These are phyloP conservation scores for Aurinia saxatilis DNA, from an alignment of 345 rosid genomes.

Conservation along the genomic window DNA sequence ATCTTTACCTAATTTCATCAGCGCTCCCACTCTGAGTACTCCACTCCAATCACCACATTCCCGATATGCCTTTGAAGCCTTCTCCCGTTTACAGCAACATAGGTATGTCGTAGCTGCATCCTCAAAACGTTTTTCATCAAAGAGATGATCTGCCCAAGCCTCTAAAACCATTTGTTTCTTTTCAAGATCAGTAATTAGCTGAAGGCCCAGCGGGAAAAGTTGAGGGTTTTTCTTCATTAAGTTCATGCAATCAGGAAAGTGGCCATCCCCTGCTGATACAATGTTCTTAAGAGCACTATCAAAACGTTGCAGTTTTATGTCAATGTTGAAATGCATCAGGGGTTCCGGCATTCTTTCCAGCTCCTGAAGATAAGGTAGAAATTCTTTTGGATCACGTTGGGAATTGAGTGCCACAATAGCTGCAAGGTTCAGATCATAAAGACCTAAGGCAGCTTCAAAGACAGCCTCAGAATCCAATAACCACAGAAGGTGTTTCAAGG, in stretches of 20 bases:
- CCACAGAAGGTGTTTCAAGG: constrained; percentile 91
- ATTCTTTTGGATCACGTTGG: constrained; percentile 93
- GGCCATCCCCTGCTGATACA: constrained; percentile 69
- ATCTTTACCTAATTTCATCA: constrained; percentile 59
- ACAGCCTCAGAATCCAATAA: constrained; percentile 88
- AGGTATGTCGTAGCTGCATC: constrained; percentile 84
- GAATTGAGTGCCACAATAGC: constrained; percentile 98
- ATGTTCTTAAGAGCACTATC: constrained; percentile 89
- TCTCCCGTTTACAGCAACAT: constrained; percentile 65
- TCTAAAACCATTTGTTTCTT: constrained; percentile 63
- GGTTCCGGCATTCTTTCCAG: constrained; percentile 59
- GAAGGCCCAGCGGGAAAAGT: constrained; percentile 72
- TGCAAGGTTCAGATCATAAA: constrained; percentile 91
- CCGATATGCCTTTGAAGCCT: constrained; percentile 86
- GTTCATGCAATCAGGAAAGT: constrained; percentile 60
- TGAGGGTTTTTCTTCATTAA: constrained; percentile 76
- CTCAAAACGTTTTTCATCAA: constrained; percentile 63
- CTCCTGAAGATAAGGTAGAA: constrained; percentile 91
- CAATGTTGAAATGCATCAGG: constrained; percentile 77
- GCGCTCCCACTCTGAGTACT: constrained; percentile 78
- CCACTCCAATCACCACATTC: constrained; percentile 89
- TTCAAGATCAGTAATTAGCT: constrained; percentile 53
- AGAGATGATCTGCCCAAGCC: constrained; percentile 92
- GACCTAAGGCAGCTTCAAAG: constrained; percentile 92
- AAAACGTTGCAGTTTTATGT: constrained; percentile 65